Evolutionary conservation across 2,329 filamentous ascomycete genomes (phyloP).

Genomic region (Talaromyces funiculosus): DNA sequence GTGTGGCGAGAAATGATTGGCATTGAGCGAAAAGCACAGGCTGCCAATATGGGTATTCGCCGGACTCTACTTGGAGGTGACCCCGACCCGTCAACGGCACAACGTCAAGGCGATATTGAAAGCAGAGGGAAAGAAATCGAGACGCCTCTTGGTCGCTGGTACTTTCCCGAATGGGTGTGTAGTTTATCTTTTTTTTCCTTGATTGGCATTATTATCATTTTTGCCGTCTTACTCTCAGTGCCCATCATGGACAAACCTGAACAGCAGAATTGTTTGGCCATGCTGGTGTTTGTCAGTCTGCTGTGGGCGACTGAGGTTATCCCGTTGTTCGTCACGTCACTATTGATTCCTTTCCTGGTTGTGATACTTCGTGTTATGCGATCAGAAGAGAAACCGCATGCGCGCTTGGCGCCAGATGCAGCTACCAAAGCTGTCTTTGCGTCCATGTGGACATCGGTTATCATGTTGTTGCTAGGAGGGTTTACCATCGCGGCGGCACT

Average conservation of each 20-base stretch:
- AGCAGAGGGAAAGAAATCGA: conserved; percentile 61
- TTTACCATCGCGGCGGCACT: conserved; percentile 93
- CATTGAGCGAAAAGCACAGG: conserved; percentile 90
- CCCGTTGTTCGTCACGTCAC: conserved; percentile 90
- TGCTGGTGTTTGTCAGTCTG: conserved; percentile 88
- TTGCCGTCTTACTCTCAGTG: conserved; percentile 65
- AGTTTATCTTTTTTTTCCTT: conserved; percentile 76
- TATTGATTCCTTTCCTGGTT: conserved; percentile 88
- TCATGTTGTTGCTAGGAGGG: conserved; percentile 93
- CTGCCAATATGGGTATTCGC: conserved; percentile 75
- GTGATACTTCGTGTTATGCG: conserved; percentile 82
- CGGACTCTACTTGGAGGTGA: conserved; percentile 74
- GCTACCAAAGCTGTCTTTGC: conserved; percentile 82
- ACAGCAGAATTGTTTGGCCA: conserved; percentile 91
- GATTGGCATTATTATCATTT: conserved; percentile 64
- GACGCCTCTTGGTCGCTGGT: conserved; percentile 74
- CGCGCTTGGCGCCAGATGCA: conserved; percentile 68
- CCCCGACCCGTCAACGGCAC: conserved; percentile 59
- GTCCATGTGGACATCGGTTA: conserved; percentile 98
- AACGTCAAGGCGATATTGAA: conserved; percentile 79
- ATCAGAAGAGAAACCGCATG: conserved; percentile 63
- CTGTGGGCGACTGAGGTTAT: conserved; percentile 98
- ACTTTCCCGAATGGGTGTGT: conserved; percentile 74
- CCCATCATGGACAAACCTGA: conserved; percentile 82
- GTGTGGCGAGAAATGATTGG: conserved; percentile 99